These are phyloP conservation scores for Clausena lansium DNA, from an alignment of 345 rosid species.

Conservation along the genomic window DNA sequence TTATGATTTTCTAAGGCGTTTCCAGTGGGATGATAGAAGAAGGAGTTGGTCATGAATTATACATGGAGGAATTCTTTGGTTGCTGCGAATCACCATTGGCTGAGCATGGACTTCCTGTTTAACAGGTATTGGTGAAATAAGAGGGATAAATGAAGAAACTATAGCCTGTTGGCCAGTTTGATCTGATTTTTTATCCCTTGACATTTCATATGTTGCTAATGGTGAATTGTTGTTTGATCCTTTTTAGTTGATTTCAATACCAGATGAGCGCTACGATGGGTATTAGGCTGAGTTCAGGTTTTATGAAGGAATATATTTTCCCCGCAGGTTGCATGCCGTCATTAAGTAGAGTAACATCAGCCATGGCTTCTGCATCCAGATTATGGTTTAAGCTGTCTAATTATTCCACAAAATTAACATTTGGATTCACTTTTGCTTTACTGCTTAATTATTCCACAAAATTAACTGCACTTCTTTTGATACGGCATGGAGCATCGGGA, in stretches of 20 bases:
- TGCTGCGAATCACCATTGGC: slow-evolving; percentile 75
- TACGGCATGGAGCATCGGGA: slow-evolving; percentile 82
- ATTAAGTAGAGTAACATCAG: slow-evolving; percentile 65
- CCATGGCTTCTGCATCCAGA: slow-evolving; percentile 72
- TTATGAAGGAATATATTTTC: slow-evolving; percentile 88
- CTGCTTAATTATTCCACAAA: background rate
- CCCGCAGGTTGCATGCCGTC: slow-evolving; percentile 96
- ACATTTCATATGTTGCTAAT: background rate
- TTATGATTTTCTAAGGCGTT: slow-evolving; percentile 6
- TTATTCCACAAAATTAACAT: background rate
- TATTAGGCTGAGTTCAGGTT: slow-evolving; percentile 81
- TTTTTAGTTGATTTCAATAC: slow-evolving; percentile 76
- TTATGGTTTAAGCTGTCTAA: slow-evolving; percentile 53
- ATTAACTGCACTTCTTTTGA: background rate
- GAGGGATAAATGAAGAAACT: too few relatives aligned
- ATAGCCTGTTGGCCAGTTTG: too few relatives aligned
- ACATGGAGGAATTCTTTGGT: slow-evolving; percentile 77
- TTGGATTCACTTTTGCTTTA: too few relatives aligned
- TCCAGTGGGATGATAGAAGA: slow-evolving; percentile 90
- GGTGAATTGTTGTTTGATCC: background rate
- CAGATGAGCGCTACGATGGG: slow-evolving; percentile 80
- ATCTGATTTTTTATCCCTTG: too few relatives aligned
- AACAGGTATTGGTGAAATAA: slow-evolving; percentile 65
- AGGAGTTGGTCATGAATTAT: slow-evolving; percentile 93
- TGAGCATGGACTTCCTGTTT: slow-evolving; percentile 68